Conservation (phyloP, 441 rosid genomes). For the Aleurites moluccanus region DNA sequence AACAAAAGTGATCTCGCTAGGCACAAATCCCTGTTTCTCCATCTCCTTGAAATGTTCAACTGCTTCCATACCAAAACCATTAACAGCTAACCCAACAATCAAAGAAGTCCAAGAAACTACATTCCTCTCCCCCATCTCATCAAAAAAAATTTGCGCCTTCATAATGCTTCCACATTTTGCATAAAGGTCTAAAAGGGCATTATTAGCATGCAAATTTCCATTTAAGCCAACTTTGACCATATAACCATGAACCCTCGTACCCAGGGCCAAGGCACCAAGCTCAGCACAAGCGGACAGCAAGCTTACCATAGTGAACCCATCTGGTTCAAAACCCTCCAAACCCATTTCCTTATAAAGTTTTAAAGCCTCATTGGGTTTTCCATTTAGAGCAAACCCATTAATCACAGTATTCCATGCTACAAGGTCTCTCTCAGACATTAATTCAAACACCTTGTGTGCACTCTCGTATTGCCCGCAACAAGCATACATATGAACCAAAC, state of each 20-base stretch:
- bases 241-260: slow-evolving; percentile 63
- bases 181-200: slow-evolving; percentile 70
- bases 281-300: slow-evolving; percentile 74
- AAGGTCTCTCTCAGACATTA: slow-evolving; percentile 58
- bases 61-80: slow-evolving; percentile 72
- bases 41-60: slow-evolving; percentile 49
- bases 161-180: slow-evolving; percentile 59
- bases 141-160: slow-evolving; percentile 53
- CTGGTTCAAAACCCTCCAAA: slow-evolving; percentile 51
- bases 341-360: slow-evolving; percentile 51
- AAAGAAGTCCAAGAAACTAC: slow-evolving; percentile 78
- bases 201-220: slow-evolving; percentile 47
- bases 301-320: slow-evolving; percentile 71
- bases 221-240: slow-evolving; percentile 51
- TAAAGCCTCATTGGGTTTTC: slow-evolving; percentile 61
- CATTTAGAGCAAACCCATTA: slow-evolving; percentile 69
- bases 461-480: slow-evolving; percentile 42
- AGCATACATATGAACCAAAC: slow-evolving; percentile 54
- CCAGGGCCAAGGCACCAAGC: slow-evolving; percentile 68
- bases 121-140: slow-evolving; percentile 51
- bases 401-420: slow-evolving; percentile 90
- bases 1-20: slow-evolving; percentile 64
- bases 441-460: slow-evolving; percentile 64
- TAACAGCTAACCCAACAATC: slow-evolving; percentile 77
- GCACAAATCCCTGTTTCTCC: slow-evolving; percentile 48